Conservation (phyloP, 2,329 filamentous ascomycete species). For the Colletotrichum viniferum region DNA sequence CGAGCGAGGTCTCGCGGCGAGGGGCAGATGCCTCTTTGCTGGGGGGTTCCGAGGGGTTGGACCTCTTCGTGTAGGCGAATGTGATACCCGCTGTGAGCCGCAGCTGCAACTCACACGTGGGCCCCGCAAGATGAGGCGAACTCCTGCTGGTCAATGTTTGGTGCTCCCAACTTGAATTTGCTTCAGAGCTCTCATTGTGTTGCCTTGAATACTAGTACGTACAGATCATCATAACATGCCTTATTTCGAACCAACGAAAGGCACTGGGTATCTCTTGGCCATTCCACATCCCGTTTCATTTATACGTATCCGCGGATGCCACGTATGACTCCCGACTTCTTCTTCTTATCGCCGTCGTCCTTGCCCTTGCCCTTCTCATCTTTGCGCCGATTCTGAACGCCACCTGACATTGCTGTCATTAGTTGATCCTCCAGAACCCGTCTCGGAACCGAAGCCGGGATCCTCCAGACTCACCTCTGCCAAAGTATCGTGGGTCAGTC, state of each 20-base stretch:
- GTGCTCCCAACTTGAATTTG: not conserved
- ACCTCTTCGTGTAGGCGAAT: not conserved
- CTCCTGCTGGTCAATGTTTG: not conserved
- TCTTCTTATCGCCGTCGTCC: conserved; percentile 45
- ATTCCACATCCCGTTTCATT: not conserved
- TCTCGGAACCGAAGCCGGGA: conserved; percentile 22
- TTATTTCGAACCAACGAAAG: not conserved
- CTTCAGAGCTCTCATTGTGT: not conserved
- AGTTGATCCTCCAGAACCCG: conserved; percentile 32
- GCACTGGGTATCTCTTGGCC: not conserved
- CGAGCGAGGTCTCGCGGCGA: not conserved
- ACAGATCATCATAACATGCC: not conserved
- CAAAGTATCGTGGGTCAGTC: conserved; percentile 47
- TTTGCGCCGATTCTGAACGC: conserved; percentile 53
- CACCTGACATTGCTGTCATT: conserved; percentile 37
- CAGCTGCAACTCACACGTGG: not conserved
- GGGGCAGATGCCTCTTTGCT: not conserved
- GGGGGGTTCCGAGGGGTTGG: not conserved
- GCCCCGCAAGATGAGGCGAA: not conserved
- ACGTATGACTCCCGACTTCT: conserved; percentile 43
- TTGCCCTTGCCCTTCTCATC: conserved; percentile 54
- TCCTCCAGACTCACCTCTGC: conserved; percentile 44
- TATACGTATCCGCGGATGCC: conserved; percentile 44
- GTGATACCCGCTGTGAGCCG: not conserved
- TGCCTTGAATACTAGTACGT: not conserved